These are phyloP conservation scores for Colletotrichum tropicale DNA, from an alignment of 2,329 filamentous ascomycete genomes.

Conservation along the genomic window DNA sequence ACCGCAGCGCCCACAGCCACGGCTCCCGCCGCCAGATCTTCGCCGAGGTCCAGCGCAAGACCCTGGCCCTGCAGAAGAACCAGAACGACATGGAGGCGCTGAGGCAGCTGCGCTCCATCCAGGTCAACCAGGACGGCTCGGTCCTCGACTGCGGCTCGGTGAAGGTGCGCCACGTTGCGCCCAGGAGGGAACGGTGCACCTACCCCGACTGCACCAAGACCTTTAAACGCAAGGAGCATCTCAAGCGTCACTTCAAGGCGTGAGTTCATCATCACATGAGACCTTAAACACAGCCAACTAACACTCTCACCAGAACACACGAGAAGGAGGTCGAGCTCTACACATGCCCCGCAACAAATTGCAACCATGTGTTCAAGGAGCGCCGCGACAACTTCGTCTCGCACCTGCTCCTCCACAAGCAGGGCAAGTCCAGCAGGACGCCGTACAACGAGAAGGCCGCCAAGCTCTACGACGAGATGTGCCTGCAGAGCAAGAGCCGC, in stretches of 20 bases:
- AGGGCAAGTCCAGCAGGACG: constrained; percentile 23
- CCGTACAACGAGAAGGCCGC: constrained; percentile 23
- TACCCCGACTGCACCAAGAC: constrained; percentile 51
- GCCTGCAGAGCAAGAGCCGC: constrained; percentile 23
- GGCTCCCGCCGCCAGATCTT: constrained; percentile 40
- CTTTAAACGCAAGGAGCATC: constrained; percentile 58
- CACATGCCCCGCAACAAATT: constrained; percentile 20
- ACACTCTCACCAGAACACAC: constrained; percentile 6
- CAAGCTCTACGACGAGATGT: constrained; percentile 21
- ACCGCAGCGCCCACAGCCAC: constrained; percentile 26
- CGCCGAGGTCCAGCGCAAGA: constrained; percentile 48
- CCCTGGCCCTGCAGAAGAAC: constrained; percentile 45
- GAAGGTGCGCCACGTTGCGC: constrained; percentile 22
- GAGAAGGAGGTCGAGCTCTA: constrained; percentile 21
- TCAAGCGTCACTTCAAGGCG: constrained; percentile 60
- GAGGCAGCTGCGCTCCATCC: constrained; percentile 16
- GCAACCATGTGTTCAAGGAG: constrained; percentile 23
- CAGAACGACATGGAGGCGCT: constrained; percentile 31
- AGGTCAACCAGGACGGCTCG: constrained; percentile 18
- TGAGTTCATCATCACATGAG: constrained; percentile 32
- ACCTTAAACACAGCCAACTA: constrained; percentile 23
- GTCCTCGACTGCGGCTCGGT: constrained; percentile 19
- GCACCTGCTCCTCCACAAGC: constrained; percentile 24
- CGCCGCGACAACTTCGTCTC: constrained; percentile 26
- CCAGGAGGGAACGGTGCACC: constrained; percentile 38